A percentile compares a stretch with the other conserved stretches of the same genome.
These are phyloP conservation scores for Daldinia bambusicola DNA, from an alignment of 495 filamentous ascomycete species.

Conservation along the genomic window DNA sequence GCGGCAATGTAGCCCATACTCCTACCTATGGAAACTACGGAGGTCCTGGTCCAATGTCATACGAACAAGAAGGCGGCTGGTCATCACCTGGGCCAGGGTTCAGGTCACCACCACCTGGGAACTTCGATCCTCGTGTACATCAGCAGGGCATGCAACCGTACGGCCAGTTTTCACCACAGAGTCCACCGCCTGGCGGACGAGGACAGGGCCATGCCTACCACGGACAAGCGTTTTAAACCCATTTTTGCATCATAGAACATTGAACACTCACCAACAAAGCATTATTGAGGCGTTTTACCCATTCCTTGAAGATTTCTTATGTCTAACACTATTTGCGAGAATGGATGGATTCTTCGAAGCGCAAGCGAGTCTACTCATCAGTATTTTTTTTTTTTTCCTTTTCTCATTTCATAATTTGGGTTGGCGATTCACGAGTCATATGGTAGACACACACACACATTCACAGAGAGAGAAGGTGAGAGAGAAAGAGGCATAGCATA, in stretches of 20 bases:
- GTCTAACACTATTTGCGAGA: background rate
- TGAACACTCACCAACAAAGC: background rate
- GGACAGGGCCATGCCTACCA: slow-evolving; percentile 52
- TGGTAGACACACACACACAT: slow-evolving; percentile 7
- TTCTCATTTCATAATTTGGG: background rate
- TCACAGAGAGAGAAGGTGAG: too few species aligned
- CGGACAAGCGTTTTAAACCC: slow-evolving; percentile 54
- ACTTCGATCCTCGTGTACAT: slow-evolving; percentile 43
- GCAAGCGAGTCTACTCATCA: slow-evolving; percentile 8
- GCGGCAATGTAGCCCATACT: slow-evolving; percentile 27
- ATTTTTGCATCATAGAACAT: background rate
- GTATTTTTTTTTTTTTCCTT: background rate
- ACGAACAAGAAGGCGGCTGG: slow-evolving; percentile 44
- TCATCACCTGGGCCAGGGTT: slow-evolving; percentile 46
- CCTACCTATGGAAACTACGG: slow-evolving; percentile 36
- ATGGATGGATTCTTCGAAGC: background rate
- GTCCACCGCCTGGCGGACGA: slow-evolving; percentile 40
- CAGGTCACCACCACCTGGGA: slow-evolving; percentile 43
- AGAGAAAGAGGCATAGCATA: slow-evolving; percentile 36
- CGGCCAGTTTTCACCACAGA: slow-evolving; percentile 44
- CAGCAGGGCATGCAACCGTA: slow-evolving; percentile 38
- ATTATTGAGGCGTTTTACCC: background rate
- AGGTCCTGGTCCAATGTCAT: slow-evolving; percentile 31
- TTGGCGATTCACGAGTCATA: slow-evolving; percentile 20
- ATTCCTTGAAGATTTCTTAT: background rate